phyloP scores from a whole-genome alignment of 805 yeast species.

The Sporopachydermia quercuum region DNA sequence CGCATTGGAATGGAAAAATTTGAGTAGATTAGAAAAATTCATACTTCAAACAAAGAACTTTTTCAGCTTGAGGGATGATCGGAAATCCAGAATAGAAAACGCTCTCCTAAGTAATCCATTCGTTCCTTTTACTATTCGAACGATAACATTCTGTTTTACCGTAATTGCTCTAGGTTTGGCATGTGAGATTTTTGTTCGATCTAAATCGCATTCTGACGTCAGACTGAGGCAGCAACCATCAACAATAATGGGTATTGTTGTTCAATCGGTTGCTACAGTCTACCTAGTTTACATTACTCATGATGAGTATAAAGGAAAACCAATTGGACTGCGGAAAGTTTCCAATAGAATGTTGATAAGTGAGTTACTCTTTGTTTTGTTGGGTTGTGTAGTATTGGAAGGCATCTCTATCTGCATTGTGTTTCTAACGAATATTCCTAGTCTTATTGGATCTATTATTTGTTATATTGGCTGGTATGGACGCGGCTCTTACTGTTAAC shows the following conservation, averaged over 20 bases:
- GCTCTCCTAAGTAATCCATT: conserved; percentile 63
- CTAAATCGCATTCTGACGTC: conserved; percentile 13
- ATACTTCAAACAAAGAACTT: neutral
- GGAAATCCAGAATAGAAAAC: conserved; percentile 46
- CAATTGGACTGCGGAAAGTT: conserved; percentile 80
- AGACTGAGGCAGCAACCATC: conserved; percentile 55
- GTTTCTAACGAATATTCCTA: conserved; percentile 2
- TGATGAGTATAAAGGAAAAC: conserved; percentile 88
- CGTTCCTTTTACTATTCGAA: conserved; percentile 62
- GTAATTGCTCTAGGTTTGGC: conserved; percentile 64
- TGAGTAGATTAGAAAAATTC: neutral
- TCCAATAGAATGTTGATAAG: conserved; percentile 61
- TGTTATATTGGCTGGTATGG: conserved; percentile 81
- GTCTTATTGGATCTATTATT: conserved; percentile 73
- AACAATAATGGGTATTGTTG: conserved; percentile 83
- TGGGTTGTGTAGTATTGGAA: no score
- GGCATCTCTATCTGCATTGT: no score
- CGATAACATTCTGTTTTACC: conserved; percentile 42
- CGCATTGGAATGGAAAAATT: neutral
- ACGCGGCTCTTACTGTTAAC: conserved; percentile 72
- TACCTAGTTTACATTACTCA: conserved; percentile 72
- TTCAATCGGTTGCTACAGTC: conserved; percentile 61
- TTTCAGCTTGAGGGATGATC: conserved; percentile 10
- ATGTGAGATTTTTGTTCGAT: conserved; percentile 32
- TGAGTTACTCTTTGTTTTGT: no score